These are phyloP conservation scores for Centrapalus pauciflorus DNA, from an alignment of 129 eudicot genomes.

Conservation along the genomic window DNA sequence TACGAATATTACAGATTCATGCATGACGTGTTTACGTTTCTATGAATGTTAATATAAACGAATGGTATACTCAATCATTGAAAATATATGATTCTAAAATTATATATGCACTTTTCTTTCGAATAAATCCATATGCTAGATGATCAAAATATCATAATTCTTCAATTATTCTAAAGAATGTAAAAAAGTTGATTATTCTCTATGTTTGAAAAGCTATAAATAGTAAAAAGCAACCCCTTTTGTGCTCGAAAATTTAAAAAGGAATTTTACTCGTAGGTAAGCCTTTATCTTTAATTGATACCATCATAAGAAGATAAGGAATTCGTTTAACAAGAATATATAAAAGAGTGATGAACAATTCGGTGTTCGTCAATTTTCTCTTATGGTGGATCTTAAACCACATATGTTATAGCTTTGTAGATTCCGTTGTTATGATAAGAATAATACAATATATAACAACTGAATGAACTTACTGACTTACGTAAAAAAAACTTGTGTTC, in stretches of 20 bases:
- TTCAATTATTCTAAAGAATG: constrained; percentile 19
- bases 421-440: not conserved
- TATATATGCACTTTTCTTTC: constrained; percentile 21
- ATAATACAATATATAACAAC: not conserved
- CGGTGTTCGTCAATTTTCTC: constrained; percentile 18
- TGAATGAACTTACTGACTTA: not conserved
- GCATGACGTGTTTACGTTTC: not conserved
- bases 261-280: constrained; percentile 28
- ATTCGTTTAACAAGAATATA: constrained; percentile 28
- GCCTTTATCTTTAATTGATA: constrained; percentile 18
- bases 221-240: constrained; percentile 25
- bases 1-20: not conserved
- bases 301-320: constrained; percentile 30
- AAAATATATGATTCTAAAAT: constrained; percentile 19
- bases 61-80: constrained; percentile 31
- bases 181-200: constrained; percentile 23
- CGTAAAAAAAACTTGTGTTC: too few species aligned
- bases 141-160: constrained; percentile 13
- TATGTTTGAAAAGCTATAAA: constrained; percentile 22
- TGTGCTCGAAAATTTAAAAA: constrained; percentile 6
- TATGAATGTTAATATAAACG: constrained; percentile 14
- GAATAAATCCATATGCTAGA: constrained; percentile 33
- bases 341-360: constrained; percentile 24
- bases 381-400: constrained; percentile 6
- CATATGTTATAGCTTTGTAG: not conserved